Percentiles rank a stretch among this genome's conserved stretches.
Evolutionary conservation across 106 monocot species (phyloP).

Genomic region (Iris macrosiphon): DNA sequence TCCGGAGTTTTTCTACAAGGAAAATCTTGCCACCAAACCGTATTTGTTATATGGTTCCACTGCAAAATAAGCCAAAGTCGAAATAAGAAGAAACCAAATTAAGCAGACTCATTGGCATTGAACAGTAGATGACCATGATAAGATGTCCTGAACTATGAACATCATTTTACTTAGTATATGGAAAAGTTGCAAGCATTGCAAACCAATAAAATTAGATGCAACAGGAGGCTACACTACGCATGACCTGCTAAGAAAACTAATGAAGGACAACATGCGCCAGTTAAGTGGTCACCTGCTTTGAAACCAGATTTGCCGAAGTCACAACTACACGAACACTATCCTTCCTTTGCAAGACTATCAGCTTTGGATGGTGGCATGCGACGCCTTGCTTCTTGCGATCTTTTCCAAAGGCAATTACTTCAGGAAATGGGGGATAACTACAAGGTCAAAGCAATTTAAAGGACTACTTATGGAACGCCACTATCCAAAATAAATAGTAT

Average conservation of each 20-base stretch:
- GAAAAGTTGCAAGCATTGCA: too few relatives aligned
- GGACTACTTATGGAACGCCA: too few relatives aligned
- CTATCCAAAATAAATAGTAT: background rate
- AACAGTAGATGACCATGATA: background rate
- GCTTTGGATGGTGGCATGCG: conserved; percentile 89
- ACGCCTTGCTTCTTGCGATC: conserved; percentile 65
- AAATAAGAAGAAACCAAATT: conserved; percentile 1
- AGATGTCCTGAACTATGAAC: background rate
- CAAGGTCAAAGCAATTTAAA: conserved; percentile 1
- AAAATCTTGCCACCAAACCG: conserved; percentile 94
- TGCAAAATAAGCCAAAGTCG: conserved; percentile 20
- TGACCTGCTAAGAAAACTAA: too few relatives aligned
- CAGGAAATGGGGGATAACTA: conserved; percentile 79
- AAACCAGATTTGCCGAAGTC: conserved; percentile 79
- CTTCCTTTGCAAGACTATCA: conserved; percentile 71
- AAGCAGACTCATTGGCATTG: background rate
- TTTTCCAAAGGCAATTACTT: conserved; percentile 80
- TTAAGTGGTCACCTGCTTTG: conserved; percentile 64
- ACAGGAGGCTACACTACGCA: too few relatives aligned
- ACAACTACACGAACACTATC: conserved; percentile 59
- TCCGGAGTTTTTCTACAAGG: conserved; percentile 41
- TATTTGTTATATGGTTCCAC: conserved; percentile 86
- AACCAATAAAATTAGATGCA: too few relatives aligned
- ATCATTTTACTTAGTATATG: too few relatives aligned
- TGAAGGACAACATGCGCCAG: too few relatives aligned